These are phyloP conservation scores for Balansia obtecta DNA, from an alignment of 2,329 filamentous ascomycete species.

Conservation along the genomic window DNA sequence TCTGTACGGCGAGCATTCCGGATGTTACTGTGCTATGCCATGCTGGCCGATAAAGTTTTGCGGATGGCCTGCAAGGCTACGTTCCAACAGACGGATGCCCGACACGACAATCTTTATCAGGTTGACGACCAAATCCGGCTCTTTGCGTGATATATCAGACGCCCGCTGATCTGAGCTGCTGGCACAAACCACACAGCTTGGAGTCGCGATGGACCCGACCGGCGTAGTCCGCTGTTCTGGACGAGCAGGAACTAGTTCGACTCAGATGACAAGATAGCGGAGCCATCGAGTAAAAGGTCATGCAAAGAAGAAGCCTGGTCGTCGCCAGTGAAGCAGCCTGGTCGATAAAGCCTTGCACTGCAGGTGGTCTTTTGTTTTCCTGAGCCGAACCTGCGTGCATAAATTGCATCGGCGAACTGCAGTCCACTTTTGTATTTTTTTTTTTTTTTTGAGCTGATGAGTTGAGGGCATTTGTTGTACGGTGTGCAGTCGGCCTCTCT, in stretches of 20 bases:
- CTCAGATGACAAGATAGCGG: too few species aligned
- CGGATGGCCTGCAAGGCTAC: conserved; percentile 8
- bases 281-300: neutral
- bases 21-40: conserved; percentile 11
- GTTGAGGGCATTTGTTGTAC: too few species aligned
- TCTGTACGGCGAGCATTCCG: conserved; percentile 17
- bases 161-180: too few species aligned
- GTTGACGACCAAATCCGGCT: too few species aligned
- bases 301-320: neutral
- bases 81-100: conserved; percentile 2
- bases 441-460: too few species aligned
- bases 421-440: too few species aligned
- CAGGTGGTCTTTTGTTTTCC: neutral
- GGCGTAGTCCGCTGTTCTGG: neutral
- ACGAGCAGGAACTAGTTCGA: too few species aligned
- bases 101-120: too few species aligned
- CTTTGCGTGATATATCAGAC: too few species aligned
- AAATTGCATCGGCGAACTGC: conserved; percentile 1
- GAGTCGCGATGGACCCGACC: too few species aligned
- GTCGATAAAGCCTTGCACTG: neutral
- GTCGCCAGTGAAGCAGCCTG: neutral
- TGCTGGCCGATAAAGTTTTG: conserved; percentile 16
- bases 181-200: too few species aligned
- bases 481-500: too few species aligned
- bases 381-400: neutral